phyloP scores from a whole-genome alignment of 805 yeast species.

The Cyberlindnera maclurae region DNA sequence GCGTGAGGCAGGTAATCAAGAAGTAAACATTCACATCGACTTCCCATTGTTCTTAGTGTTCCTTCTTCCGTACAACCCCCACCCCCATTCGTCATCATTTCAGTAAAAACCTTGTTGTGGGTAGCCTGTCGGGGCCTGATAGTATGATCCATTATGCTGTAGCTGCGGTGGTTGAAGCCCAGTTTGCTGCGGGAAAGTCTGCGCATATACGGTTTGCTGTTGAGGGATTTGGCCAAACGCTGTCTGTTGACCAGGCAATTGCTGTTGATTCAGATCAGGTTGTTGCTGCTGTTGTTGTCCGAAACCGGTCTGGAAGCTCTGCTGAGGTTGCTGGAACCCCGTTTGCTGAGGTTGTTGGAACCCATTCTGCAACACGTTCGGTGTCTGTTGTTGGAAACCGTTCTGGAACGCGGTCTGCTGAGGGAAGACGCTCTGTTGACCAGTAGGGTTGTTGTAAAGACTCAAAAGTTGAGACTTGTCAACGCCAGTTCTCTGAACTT shows the following conservation, averaged over 20 bases:
- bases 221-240: no score
- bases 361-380: slow-evolving; percentile 1
- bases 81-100: background rate
- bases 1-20: slow-evolving; percentile 33
- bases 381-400: slow-evolving; percentile 7
- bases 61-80: no score
- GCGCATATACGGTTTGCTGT: no score
- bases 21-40: no score
- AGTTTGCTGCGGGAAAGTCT: background rate
- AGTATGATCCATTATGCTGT: background rate
- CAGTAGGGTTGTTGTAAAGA: slow-evolving; percentile 25
- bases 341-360: slow-evolving; percentile 10
- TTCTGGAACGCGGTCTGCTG: slow-evolving; percentile 25
- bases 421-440: slow-evolving; percentile 30
- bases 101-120: slow-evolving; percentile 1
- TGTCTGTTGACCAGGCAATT: no score
- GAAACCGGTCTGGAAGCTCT: background rate
- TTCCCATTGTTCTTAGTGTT: background rate
- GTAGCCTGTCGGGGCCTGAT: background rate
- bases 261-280: no score
- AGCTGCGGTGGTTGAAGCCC: background rate
- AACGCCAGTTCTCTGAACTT: slow-evolving; percentile 6
- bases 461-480: slow-evolving; percentile 17
- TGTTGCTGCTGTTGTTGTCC: slow-evolving; percentile 1
- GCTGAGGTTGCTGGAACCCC: slow-evolving; percentile 3